Conservation (phyloP, 768 basidiomycete genomes). For the Lyophyllum shimeji region DNA sequence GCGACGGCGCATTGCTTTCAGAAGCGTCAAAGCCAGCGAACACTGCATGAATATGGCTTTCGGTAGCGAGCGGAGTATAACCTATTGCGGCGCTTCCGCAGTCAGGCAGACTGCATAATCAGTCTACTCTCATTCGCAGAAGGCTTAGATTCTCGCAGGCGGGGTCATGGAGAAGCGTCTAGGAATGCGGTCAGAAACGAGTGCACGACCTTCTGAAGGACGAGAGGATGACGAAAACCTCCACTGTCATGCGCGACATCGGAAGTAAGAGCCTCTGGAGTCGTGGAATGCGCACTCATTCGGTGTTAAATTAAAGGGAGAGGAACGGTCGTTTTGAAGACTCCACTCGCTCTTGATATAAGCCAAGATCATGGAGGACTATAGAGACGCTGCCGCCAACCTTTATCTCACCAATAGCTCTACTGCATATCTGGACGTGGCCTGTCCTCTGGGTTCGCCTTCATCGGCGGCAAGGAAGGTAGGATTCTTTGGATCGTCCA, state of each 20-base stretch:
- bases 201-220: background rate
- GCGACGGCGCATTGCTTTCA: too few relatives aligned
- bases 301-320: background rate
- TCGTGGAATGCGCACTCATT: background rate
- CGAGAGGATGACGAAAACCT: background rate
- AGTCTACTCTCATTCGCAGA: background rate
- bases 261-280: background rate
- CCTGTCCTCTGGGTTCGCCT: too few relatives aligned
- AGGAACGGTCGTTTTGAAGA: background rate
- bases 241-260: background rate
- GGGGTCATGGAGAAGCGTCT: background rate
- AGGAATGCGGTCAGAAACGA: background rate
- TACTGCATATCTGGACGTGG: too few relatives aligned
- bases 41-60: background rate
- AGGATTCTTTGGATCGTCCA: background rate
- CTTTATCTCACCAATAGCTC: too few relatives aligned
- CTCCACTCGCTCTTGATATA: background rate
- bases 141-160: background rate
- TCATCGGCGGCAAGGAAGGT: too few relatives aligned
- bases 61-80: background rate
- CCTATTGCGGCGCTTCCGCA: background rate
- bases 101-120: background rate
- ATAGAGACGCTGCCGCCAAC: too few relatives aligned
- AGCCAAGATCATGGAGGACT: background rate
- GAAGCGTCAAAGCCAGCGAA: too few relatives aligned